Evolutionary conservation across 495 filamentous ascomycete genomes (phyloP), one percentile per base, ranked within the genome.

Genomic region (Aspergillus saccharolyticus): DNA sequence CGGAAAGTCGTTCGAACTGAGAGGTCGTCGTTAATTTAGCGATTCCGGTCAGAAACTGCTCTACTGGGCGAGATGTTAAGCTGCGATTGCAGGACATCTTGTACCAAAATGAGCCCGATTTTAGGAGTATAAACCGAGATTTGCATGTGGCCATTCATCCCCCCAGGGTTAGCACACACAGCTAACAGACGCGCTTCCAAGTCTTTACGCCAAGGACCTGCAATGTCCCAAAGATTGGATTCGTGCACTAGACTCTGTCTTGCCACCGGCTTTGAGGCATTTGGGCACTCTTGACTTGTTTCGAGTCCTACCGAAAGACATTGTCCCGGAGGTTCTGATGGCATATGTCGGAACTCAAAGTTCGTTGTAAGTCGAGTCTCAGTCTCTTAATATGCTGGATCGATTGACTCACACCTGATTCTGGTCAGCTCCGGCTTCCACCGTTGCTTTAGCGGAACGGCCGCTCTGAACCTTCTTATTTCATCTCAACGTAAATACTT

Each of bases 371-470:
- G 60, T 57, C 12, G n/a, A 47, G 14, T 6, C 1, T 2, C 4
- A 20, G 17, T 17, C n/a, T 19, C 17, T 17, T n/a, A 3, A 44
- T 16, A 9, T 21, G 14, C 19, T 18, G 18, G 1, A 16, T 17
- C 8, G 48, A 12, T 25, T 58, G 21, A 58, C 17, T 6, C 21
- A 10, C 42, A 18, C 15, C 47, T 16, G 18, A 55, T 43, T 30
- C n/a, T 15, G 33, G 22, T 9, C 16, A 65, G 63, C 39, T 66
- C 63, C 28, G 60, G 63, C 6, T 66, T 66, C 25, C 60, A 66
- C 42, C 59, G 63, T 54, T 66, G 63, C 45, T 66, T 66, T 16
- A 66, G 63, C 19, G 63, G 55, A 50, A 63, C 63, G 7, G 60
- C 62, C 25, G 63, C 63, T 1, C 55, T 66, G 17, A 66, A 63